Conservation (phyloP, 371 early-diverging fungal species). For the Cokeromyces recurvatus region DNA sequence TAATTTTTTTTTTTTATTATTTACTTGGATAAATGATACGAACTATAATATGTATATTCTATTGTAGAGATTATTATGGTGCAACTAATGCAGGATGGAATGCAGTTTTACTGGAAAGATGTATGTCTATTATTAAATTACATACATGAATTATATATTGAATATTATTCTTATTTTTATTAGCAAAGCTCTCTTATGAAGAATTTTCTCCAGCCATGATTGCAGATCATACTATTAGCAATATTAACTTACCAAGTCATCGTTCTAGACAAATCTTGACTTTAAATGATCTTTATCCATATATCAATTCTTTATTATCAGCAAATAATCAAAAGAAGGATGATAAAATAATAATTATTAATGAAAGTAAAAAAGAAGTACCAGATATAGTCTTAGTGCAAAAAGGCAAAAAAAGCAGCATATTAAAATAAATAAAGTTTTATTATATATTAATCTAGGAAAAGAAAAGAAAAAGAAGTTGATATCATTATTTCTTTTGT, state of each 20-base stretch:
- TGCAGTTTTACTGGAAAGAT: slow-evolving; percentile 31
- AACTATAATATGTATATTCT: too few species aligned
- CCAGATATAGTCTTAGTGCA: neutral
- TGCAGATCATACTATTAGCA: slow-evolving; percentile 12
- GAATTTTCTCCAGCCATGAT: slow-evolving; percentile 26
- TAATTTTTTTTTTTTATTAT: too few species aligned
- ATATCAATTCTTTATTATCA: slow-evolving; percentile 8
- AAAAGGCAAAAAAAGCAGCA: neutral
- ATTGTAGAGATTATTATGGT: slow-evolving; percentile 4
- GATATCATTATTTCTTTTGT: neutral
- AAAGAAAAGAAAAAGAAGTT: too few species aligned
- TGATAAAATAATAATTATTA: too few species aligned
- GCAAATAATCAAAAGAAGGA: too few species aligned
- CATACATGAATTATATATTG: neutral
- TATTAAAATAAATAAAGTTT: neutral
- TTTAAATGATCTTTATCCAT: slow-evolving; percentile 14
- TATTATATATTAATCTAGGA: too few species aligned
- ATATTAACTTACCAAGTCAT: too few species aligned
- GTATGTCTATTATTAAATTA: slow-evolving; percentile 17
- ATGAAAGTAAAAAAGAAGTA: too few species aligned
- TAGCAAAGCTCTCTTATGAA: slow-evolving; percentile 20
- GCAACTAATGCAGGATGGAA: slow-evolving; percentile 37
- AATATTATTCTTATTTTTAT: neutral
- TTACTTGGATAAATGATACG: too few species aligned
- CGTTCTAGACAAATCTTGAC: slow-evolving; percentile 11